phyloP scores from a whole-genome alignment of 2,329 filamentous ascomycete genomes.

The Xylariaceae sp. region DNA sequence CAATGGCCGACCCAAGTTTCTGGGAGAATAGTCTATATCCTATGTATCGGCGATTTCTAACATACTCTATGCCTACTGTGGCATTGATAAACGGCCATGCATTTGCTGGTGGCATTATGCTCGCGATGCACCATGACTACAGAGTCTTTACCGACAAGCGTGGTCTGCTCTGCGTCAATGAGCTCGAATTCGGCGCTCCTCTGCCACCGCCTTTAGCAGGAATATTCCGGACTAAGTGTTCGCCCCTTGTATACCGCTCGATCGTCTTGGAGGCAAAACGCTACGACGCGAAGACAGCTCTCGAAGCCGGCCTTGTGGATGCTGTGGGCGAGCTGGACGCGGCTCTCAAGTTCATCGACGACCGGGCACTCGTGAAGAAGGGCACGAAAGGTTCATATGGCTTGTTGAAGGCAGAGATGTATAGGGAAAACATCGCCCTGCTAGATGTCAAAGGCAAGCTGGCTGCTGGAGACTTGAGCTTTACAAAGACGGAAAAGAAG shows the following conservation, averaged over 20 bases:
- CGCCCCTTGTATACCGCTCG: conserved; percentile 54
- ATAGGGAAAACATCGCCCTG: conserved; percentile 59
- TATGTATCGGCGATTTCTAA: conserved; percentile 63
- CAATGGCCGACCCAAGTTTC: conserved; percentile 59
- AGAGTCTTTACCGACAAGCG: conserved; percentile 60
- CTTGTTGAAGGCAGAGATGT: conserved; percentile 73
- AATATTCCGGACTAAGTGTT: conserved; percentile 70
- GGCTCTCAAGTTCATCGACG: conserved; percentile 56
- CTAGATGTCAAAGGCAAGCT: conserved; percentile 43
- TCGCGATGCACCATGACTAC: conserved; percentile 81
- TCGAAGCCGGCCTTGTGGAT: conserved; percentile 68
- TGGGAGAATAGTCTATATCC: conserved; percentile 59
- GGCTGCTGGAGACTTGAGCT: conserved; percentile 28
- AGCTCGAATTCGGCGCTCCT: conserved; percentile 76
- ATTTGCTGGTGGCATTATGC: conserved; percentile 80
- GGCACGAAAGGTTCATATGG: conserved; percentile 66
- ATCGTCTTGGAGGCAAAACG: conserved; percentile 73
- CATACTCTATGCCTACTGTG: conserved; percentile 79
- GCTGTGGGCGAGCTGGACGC: conserved; percentile 56
- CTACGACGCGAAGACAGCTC: conserved; percentile 61
- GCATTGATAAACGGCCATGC: conserved; percentile 78
- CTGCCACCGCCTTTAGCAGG: conserved; percentile 70
- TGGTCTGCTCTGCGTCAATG: conserved; percentile 79
- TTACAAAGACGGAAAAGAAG: conserved; percentile 48
- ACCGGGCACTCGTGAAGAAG: conserved; percentile 60